phyloP scores from a whole-genome alignment of 176 grass and related monocot species.

The Lolium rigidum region DNA sequence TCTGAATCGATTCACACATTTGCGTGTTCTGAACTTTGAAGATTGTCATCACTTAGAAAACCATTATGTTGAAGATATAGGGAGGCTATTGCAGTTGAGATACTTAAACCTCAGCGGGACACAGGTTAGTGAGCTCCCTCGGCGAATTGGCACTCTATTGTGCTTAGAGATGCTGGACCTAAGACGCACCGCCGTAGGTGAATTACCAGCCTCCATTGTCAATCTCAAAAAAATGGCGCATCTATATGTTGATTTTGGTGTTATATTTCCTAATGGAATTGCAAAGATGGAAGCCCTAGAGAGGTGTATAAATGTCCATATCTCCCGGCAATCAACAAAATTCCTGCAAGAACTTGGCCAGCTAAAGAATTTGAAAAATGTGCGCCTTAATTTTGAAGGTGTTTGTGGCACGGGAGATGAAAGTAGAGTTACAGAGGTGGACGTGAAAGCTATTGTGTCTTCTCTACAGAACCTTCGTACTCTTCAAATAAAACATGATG shows the following conservation, averaged over 20 bases:
- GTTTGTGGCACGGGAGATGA: no score
- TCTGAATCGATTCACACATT: background rate
- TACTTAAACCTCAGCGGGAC: background rate
- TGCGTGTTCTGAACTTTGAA: background rate
- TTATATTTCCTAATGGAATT: background rate
- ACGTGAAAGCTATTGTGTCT: no score
- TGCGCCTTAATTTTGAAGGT: background rate
- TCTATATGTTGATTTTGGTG: background rate
- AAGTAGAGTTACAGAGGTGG: no score
- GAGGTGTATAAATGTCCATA: background rate
- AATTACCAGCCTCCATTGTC: background rate
- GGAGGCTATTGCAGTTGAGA: background rate
- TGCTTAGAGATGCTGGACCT: background rate
- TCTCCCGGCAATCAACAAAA: background rate
- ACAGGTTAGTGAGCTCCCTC: no score
- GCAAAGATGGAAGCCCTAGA: background rate
- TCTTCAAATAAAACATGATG: no score
- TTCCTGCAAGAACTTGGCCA: background rate
- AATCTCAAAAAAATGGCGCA: background rate
- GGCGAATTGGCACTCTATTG: no score
- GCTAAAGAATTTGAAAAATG: background rate
- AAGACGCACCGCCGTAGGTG: background rate
- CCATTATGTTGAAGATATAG: background rate
- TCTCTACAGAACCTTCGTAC: no score
- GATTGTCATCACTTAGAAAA: background rate